Percentiles rank a stretch among this genome's conserved stretches.
phyloP scores from a whole-genome alignment of 768 basidiomycete species.

The Clathrus columnatus region DNA sequence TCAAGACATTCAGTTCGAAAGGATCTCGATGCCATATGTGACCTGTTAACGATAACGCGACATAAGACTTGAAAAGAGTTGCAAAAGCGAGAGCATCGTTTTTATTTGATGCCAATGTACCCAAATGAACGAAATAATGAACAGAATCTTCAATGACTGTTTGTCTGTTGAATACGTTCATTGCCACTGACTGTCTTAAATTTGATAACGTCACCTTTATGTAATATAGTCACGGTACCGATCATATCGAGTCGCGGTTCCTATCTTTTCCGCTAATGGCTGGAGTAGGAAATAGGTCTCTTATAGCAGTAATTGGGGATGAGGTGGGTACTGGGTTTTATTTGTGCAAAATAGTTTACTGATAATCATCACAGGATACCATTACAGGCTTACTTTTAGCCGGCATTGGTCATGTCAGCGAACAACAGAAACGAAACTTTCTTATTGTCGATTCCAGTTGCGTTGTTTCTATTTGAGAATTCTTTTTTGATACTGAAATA shows the following conservation, averaged over 20 bases:
- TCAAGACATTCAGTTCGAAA: constrained; percentile 66
- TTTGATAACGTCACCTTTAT: not conserved
- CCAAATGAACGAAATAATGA: constrained; percentile 64
- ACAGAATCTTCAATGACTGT: constrained; percentile 85
- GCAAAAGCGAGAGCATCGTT: constrained; percentile 56
- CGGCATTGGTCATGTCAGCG: constrained; percentile 86
- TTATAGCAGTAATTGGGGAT: constrained; percentile 95
- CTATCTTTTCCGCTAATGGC: constrained; percentile 3
- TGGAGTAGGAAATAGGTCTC: constrained; percentile 43
- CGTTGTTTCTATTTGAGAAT: not conserved
- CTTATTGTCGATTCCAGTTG: constrained; percentile 87
- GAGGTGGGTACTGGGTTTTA: constrained; percentile 49
- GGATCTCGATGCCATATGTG: constrained; percentile 77
- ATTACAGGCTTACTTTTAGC: constrained; percentile 94
- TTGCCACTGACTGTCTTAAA: constrained; percentile 15
- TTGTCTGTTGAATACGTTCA: constrained; percentile 66
- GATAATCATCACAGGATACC: constrained; percentile 59
- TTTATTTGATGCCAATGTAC: constrained; percentile 44
- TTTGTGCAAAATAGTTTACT: constrained; percentile 3
- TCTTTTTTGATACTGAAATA: constrained; percentile 2
- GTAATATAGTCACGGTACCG: not conserved
- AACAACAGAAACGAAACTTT: constrained; percentile 95
- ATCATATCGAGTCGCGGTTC: not conserved
- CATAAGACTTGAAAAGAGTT: constrained; percentile 51
- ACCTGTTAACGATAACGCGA: constrained; percentile 42